These are phyloP conservation scores for Solanum etuberosum DNA, from an alignment of 257 asterid species.

Conservation along the genomic window DNA sequence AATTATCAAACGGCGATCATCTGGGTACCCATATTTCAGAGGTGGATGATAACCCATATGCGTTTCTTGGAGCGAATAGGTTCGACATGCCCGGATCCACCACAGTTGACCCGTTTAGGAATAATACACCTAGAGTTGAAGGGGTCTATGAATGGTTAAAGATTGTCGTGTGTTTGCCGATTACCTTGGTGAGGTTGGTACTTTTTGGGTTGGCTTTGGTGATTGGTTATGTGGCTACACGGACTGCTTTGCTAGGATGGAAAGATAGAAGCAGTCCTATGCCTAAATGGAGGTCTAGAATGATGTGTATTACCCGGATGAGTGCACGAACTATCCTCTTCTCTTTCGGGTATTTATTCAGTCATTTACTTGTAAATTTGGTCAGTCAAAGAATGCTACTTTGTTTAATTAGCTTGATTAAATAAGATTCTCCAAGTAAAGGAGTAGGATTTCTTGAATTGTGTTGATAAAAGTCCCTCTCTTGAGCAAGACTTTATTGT, in stretches of 20 bases:
- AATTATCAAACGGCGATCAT: not conserved
- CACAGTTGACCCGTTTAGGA: conserved; percentile 74
- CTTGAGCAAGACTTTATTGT: not conserved
- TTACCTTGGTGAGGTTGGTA: conserved; percentile 52
- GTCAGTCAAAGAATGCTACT: not conserved
- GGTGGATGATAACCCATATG: conserved; percentile 37
- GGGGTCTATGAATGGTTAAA: conserved; percentile 91
- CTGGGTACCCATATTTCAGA: not conserved
- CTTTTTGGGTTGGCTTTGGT: conserved; percentile 51
- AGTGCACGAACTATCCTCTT: conserved; percentile 71
- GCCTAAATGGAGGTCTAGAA: conserved; percentile 79
- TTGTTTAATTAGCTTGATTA: not conserved
- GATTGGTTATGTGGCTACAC: conserved; percentile 60
- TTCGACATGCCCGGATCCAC: conserved; percentile 55
- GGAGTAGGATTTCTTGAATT: not conserved
- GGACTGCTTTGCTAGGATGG: conserved; percentile 66
- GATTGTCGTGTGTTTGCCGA: conserved; percentile 64
- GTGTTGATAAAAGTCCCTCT: not conserved
- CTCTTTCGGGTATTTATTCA: conserved; percentile 61
- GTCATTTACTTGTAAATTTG: not conserved
- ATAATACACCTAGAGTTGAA: conserved; percentile 48
- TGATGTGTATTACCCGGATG: conserved; percentile 84
- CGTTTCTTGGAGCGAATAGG: conserved; percentile 51
- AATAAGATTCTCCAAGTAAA: not conserved
- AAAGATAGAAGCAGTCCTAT: conserved; percentile 65